Evolutionary conservation across 257 asterid genomes (phyloP).

Genomic region (Capsicum rhomboideum): DNA sequence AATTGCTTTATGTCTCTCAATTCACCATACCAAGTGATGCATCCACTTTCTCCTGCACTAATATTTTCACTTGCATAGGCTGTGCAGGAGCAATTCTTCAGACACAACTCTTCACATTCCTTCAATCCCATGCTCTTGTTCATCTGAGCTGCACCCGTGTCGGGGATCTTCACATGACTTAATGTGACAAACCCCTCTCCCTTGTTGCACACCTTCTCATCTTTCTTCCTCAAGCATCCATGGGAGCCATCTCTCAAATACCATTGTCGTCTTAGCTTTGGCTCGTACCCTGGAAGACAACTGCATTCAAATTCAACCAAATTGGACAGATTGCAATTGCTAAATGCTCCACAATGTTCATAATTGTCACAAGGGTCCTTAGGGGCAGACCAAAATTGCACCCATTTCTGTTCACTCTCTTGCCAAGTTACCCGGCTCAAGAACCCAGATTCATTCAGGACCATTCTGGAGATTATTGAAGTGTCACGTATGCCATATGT

Average conservation of each 20-base stretch:
- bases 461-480: conserved; percentile 18
- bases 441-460: conserved; percentile 23
- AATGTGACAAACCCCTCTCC: conserved; percentile 15
- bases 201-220: conserved; percentile 4
- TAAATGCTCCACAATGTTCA: conserved; percentile 14
- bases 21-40: conserved; percentile 31
- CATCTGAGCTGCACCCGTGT: conserved; percentile 10
- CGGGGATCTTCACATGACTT: conserved; percentile 18
- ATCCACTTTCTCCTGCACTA: conserved; percentile 27
- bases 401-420: conserved; percentile 17
- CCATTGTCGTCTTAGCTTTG: conserved; percentile 22
- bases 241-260: conserved; percentile 15
- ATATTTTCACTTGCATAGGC: conserved; percentile 24
- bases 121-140: conserved; percentile 6
- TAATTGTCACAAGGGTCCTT: conserved; percentile 23
- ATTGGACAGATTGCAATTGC: conserved; percentile 12
- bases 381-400: conserved; percentile 15
- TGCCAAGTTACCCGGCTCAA: conserved; percentile 21
- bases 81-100: conserved; percentile 25
- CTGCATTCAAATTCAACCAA: conserved; percentile 17
- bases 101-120: conserved; percentile 20
- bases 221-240: conserved; percentile 24
- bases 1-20: conserved; percentile 24
- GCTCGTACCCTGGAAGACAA: conserved; percentile 32
- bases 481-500: conserved; percentile 11